Conservation (phyloP, 495 filamentous ascomycete species). For the Recurvomyces mirabilis region DNA sequence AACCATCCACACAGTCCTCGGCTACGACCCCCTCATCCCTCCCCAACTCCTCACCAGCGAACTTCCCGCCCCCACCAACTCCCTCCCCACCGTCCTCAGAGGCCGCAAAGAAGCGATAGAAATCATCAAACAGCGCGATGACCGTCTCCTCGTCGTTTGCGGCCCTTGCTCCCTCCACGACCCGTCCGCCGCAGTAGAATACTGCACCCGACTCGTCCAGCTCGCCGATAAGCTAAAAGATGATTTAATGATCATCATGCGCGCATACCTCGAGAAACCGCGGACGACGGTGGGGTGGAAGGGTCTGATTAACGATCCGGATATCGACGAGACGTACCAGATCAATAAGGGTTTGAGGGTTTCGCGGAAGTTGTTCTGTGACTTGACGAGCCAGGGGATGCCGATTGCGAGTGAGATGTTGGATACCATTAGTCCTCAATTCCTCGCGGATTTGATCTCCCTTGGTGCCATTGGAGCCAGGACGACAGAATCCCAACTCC, state of each 20-base stretch:
- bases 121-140: conserved; percentile 68
- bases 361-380: conserved; percentile 77
- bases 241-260: conserved; percentile 90
- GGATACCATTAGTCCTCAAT: conserved; percentile 95
- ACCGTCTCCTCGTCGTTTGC: conserved; percentile 86
- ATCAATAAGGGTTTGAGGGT: conserved; percentile 97
- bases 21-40: conserved; percentile 88
- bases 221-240: conserved; percentile 62
- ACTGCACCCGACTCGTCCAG: conserved; percentile 62
- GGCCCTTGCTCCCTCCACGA: conserved; percentile 98
- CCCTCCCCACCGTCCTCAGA: conserved; percentile 56
- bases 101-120: conserved; percentile 73
- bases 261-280: conserved; percentile 97
- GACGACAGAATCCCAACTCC: conserved; percentile 94
- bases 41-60: conserved; percentile 81
- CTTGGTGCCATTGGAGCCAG: conserved; percentile 91
- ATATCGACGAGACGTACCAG: conserved; percentile 93
- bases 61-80: conserved; percentile 50
- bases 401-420: conserved; percentile 97
- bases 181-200: conserved; percentile 76
- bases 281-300: conserved; percentile 99
- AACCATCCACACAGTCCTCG: conserved; percentile 57
- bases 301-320: conserved; percentile 95
- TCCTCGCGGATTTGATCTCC: conserved; percentile 88
- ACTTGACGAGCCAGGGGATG: conserved; percentile 75